Evolutionary conservation across 177 flowering plant genomes (phyloP).

Genomic region (Tripterygium wilfordii): DNA sequence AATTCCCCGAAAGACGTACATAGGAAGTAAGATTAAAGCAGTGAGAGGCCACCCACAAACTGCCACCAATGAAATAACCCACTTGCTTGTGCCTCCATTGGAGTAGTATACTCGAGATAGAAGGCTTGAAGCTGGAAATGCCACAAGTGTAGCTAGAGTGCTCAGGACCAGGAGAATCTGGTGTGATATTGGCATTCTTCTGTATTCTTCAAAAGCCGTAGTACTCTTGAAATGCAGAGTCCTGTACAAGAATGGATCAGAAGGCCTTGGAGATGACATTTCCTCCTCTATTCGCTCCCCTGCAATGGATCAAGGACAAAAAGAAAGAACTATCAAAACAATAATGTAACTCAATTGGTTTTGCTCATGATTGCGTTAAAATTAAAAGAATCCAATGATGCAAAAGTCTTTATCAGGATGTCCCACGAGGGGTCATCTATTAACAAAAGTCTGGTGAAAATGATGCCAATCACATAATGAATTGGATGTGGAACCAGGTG

Average conservation of each 20-base stretch:
- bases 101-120: constrained; percentile 73
- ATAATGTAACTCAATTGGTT: too few relatives aligned
- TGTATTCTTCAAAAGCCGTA: constrained; percentile 32
- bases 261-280: constrained; percentile 10
- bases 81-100: constrained; percentile 83
- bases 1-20: constrained; percentile 36
- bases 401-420: too few relatives aligned
- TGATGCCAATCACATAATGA: too few relatives aligned
- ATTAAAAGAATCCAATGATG: too few relatives aligned
- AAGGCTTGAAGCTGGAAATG: constrained; percentile 85
- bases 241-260: constrained; percentile 19
- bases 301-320: too few relatives aligned
- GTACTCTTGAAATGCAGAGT: constrained; percentile 20
- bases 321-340: too few relatives aligned
- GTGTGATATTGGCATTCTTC: constrained; percentile 54
- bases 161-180: constrained; percentile 69
- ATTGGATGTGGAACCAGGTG: too few relatives aligned
- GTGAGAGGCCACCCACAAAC: constrained; percentile 92
- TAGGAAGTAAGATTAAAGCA: constrained; percentile 48
- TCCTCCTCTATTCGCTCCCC: constrained; percentile 29
- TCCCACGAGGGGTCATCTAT: too few relatives aligned
- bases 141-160: constrained; percentile 68
- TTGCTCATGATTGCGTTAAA: too few relatives aligned
- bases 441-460: too few relatives aligned
- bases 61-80: constrained; percentile 96